These are phyloP conservation scores for Geotrichum ghanense DNA, from an alignment of 805 yeast genomes.

Conservation along the genomic window DNA sequence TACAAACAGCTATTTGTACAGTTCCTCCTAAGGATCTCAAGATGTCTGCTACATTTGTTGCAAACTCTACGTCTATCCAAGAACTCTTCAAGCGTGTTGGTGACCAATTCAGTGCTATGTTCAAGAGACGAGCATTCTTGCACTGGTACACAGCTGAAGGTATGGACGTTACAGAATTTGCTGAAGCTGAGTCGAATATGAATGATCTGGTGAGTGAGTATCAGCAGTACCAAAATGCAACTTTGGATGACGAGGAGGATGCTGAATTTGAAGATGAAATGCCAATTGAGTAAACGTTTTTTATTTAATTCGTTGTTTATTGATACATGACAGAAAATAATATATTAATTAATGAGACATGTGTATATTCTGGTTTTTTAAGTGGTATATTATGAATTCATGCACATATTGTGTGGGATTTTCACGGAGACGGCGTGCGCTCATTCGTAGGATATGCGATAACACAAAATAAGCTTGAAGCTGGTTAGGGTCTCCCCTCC, in stretches of 20 bases:
- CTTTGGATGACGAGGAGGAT: constrained; percentile 67
- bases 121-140: constrained; percentile 86
- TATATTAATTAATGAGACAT: too few relatives aligned
- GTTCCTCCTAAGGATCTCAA: constrained; percentile 81
- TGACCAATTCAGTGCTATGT: constrained; percentile 87
- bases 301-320: too few relatives aligned
- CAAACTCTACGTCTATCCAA: constrained; percentile 90
- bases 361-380: too few relatives aligned
- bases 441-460: too few relatives aligned
- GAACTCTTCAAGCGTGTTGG: constrained; percentile 86
- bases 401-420: too few relatives aligned
- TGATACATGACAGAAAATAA: too few relatives aligned
- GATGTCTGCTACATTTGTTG: constrained; percentile 88
- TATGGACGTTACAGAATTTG: constrained; percentile 92
- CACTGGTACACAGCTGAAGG: constrained; percentile 96
- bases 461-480: too few relatives aligned
- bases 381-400: too few relatives aligned
- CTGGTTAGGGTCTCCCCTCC: too few relatives aligned
- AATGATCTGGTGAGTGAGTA: constrained; percentile 82
- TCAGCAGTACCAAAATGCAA: constrained; percentile 89
- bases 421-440: too few relatives aligned
- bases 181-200: constrained; percentile 91
- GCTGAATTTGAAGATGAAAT: constrained; percentile 40
- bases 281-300: too few relatives aligned
- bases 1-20: constrained; percentile 88